Conservation (phyloP, 495 filamentous ascomycete genomes). For the Penicillium macrosclerotiorum region DNA sequence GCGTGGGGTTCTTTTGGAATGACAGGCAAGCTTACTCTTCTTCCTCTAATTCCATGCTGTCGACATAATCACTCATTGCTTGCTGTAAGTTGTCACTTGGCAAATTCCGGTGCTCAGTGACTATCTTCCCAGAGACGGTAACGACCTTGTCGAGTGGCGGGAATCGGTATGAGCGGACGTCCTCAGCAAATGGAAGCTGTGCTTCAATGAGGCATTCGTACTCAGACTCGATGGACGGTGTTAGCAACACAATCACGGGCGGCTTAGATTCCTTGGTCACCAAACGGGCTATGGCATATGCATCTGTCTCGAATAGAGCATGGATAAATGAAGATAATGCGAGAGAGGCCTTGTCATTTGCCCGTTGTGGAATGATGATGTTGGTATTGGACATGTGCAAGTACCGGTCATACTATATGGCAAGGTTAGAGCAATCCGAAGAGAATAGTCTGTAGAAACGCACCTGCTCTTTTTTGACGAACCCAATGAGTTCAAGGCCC, state of each 20-base stretch:
- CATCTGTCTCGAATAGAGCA: conserved; percentile 80
- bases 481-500: conserved; percentile 79
- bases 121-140: conserved; percentile 81
- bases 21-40: conserved; percentile 55
- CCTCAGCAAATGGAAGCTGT: conserved; percentile 92
- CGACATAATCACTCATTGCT: conserved; percentile 88
- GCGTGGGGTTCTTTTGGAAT: neutral
- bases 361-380: conserved; percentile 68
- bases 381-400: conserved; percentile 77
- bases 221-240: conserved; percentile 74
- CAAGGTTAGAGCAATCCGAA: conserved; percentile 9
- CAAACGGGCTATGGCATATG: conserved; percentile 83
- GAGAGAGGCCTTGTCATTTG: conserved; percentile 71
- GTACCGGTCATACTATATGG: conserved; percentile 72
- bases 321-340: conserved; percentile 89
- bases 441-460: neutral
- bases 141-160: conserved; percentile 85
- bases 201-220: conserved; percentile 89
- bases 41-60: conserved; percentile 89
- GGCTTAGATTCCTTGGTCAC: conserved; percentile 77
- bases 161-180: conserved; percentile 84
- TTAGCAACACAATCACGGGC: conserved; percentile 77
- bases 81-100: conserved; percentile 69
- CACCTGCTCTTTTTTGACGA: conserved; percentile 74
- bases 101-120: conserved; percentile 83